A percentile compares a stretch with the other conserved stretches of the same genome.
Conservation (phyloP, 2,329 filamentous ascomycete species). For the Raffaelea albimanens region DNA sequence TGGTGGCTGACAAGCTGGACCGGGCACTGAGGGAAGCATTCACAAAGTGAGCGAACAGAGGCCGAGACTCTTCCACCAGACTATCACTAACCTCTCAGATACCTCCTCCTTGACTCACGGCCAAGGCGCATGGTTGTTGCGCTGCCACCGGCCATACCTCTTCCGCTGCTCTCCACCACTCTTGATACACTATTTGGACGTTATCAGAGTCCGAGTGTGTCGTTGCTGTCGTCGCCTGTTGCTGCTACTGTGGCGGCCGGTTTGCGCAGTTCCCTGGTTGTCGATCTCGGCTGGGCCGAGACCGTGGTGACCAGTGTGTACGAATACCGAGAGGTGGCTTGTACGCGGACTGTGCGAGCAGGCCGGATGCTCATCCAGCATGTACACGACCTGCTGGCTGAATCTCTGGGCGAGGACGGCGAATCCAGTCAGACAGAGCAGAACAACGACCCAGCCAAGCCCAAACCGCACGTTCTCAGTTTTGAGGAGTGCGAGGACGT, state of each 20-base stretch:
- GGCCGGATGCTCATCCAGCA: slow-evolving; percentile 63
- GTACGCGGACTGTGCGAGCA: slow-evolving; percentile 61
- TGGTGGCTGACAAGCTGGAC: slow-evolving; percentile 83
- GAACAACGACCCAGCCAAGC: slow-evolving; percentile 16
- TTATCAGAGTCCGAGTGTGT: slow-evolving; percentile 72
- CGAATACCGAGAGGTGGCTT: slow-evolving; percentile 76
- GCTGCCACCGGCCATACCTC: slow-evolving; percentile 34
- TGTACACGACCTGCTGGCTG: slow-evolving; percentile 56
- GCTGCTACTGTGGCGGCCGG: slow-evolving; percentile 71
- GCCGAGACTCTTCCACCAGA: too few species aligned
- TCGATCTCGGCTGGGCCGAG: slow-evolving; percentile 91
- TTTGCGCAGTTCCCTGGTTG: slow-evolving; percentile 71
- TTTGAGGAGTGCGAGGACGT: slow-evolving; percentile 82
- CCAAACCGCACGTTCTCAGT: slow-evolving; percentile 31
- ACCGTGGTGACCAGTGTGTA: slow-evolving; percentile 79
- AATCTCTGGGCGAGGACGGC: slow-evolving; percentile 10
- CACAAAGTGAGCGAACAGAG: slow-evolving; percentile 52
- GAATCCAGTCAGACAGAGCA: too few species aligned
- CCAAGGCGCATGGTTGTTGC: slow-evolving; percentile 66
- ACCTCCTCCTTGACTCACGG: slow-evolving; percentile 63
- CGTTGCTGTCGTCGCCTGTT: slow-evolving; percentile 67
- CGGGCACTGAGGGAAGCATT: slow-evolving; percentile 72
- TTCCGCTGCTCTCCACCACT: slow-evolving; percentile 37
- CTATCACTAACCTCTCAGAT: slow-evolving; percentile 26
- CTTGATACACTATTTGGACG: slow-evolving; percentile 71